Base-by-base conservation (phyloP, 176 grass and related monocot genomes). In the Aegilops umbellulata region DNA sequence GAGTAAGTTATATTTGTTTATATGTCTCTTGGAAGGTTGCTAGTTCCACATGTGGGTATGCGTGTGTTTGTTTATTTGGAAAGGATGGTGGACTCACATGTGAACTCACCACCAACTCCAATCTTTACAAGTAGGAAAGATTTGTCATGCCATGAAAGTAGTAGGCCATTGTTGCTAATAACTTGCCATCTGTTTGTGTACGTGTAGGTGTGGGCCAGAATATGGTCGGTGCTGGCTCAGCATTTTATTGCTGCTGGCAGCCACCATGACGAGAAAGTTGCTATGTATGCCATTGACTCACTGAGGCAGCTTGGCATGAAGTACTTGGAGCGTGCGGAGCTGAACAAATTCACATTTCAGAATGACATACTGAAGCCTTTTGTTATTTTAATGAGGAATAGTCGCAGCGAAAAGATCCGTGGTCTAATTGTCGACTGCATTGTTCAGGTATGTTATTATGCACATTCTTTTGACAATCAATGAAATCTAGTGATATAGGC, bases 271-370 rank as follows among this genome's bases (percentile, higher is more conserved):
- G 97, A 99, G 82, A 87, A 94, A 89, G 90, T 99, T 81, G 97
- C 97, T 23, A 94, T 99, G 97, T 96, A 96, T 84, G 97, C 94
- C 26, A 99, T 99, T 83, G 97, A 96, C 69, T 99, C 97, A 14
- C 84, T 99, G 69, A 99, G 94, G 41, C 97, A 99, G 73, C 97
- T 99, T 89, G 94, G 97, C 76, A 99, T 99, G 94, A 99, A 99
- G 90, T 99, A 99, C 80, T 87, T 99, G 90, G 97, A 99, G 84
- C 94, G 97, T 49, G 94, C 97, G 70, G 97, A 99, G 76, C 46
- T 99, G 65, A 99, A 95, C 87, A 99, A 99, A 74, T 99, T 99
- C 92, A 97, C 97, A 47, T 99, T 99, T 83, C 97, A 99, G 77
- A 99, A 94, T 83, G 97, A 99, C 73, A 99, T 99, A 81, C 76